These are phyloP conservation scores for Gentiana straminea DNA, from an alignment of 257 asterid species.

Conservation along the genomic window DNA sequence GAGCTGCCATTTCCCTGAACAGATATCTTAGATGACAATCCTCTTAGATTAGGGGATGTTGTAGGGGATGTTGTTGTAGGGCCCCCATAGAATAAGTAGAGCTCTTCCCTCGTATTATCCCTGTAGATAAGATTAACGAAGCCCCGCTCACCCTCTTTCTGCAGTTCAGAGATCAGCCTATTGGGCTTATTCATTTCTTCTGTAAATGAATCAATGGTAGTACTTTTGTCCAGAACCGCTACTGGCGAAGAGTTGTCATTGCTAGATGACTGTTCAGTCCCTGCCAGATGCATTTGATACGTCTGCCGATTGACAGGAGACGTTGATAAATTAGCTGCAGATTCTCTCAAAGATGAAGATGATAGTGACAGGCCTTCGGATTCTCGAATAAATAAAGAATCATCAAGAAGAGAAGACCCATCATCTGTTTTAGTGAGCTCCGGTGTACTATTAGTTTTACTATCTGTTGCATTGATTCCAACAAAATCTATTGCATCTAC, in stretches of 20 bases:
- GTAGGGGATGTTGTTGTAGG: constrained; percentile 44
- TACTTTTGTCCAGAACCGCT: constrained; percentile 21
- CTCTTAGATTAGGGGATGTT: constrained; percentile 35
- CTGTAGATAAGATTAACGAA: constrained; percentile 26
- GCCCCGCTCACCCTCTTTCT: constrained; percentile 19
- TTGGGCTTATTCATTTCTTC: constrained; percentile 25
- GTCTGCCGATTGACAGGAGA: constrained; percentile 19
- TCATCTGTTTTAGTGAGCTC: constrained; percentile 18
- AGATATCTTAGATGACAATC: constrained; percentile 32
- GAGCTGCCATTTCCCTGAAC: constrained; percentile 24
- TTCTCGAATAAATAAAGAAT: constrained; percentile 18
- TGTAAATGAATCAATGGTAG: constrained; percentile 20
- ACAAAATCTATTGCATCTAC: constrained; percentile 18
- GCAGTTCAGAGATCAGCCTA: constrained; percentile 20
- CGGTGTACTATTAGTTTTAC: constrained; percentile 25
- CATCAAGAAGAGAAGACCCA: constrained; percentile 24
- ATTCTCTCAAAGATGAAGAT: constrained; percentile 12
- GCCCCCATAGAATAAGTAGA: constrained; percentile 51
- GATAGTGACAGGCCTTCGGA: constrained; percentile 25
- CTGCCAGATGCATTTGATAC: constrained; percentile 26
- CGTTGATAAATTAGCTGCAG: constrained; percentile 20
- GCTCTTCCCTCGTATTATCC: constrained; percentile 43
- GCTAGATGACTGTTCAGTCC: constrained; percentile 21
- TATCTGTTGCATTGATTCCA: constrained; percentile 18
- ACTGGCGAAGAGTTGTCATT: constrained; percentile 22